Base-by-base conservation (phyloP, 108 stramenopile genomes). In the Aurantiochytrium sp. region DNA sequence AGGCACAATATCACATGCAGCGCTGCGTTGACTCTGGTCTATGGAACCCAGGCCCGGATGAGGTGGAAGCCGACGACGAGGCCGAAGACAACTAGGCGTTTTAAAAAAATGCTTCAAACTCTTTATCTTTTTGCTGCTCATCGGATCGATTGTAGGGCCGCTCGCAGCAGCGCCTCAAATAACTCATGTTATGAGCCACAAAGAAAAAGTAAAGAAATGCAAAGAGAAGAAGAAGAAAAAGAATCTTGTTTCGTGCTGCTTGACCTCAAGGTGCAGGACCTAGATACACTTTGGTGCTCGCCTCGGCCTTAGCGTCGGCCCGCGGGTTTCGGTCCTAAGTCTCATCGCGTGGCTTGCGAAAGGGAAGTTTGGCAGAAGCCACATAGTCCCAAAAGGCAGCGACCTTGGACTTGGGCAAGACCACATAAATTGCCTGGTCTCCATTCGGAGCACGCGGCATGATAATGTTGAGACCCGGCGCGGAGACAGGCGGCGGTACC, bases 1-100 rank as follows among this genome's bases (percentile, higher is more conserved):
- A 98, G 73, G 98, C 97, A 25, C 94, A 96, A 72, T 95, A 96
- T 87, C 97, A 98, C 89, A 97, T 98, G 98, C 96, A 98, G 90
- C 91, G 97, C 91, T 98, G 97, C 83, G 92, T 96, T 42, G 97
- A 96, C 89, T 95, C 96, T 3, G 98, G 98, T 1, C 92, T 98
- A 73, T 98, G 98, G 98, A 95, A 95, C 19, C 44, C 91, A 8
- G 90, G 90, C 5, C 89, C 90, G 21, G 89, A 88, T 12, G 89
- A 89, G 35, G 58, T 53, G 4, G 91, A 69, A 0, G 91, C 72
- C 4, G 58, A 91, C 10, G 91, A 91, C 35, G 60, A 89, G n/a
- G 88, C 57, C 18, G 72, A 88, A 18, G 88, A 47, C 6, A 18
- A 83, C 35, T 35, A 35, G 35, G 35, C 35, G 35, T 1, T 35